Conservation (phyloP, 345 rosid genomes). For the Populus alba region DNA sequence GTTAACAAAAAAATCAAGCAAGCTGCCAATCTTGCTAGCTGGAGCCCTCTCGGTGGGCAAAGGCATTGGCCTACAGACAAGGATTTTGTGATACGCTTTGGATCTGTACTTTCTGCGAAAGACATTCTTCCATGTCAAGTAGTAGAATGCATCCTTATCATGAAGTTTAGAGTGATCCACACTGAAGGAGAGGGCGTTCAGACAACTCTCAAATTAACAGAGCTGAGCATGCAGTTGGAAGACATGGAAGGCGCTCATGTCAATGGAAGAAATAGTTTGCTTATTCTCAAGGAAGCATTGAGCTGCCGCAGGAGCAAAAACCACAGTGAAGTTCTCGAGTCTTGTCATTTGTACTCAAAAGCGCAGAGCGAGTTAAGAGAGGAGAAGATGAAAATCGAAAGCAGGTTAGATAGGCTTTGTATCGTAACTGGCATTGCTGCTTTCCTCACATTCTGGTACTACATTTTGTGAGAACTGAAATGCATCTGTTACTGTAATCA, state of each 20-base stretch:
- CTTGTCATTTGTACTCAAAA: conserved; percentile 61
- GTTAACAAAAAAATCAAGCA: conserved; percentile 61
- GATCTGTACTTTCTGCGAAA: conserved; percentile 73
- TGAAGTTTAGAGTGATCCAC: conserved; percentile 60
- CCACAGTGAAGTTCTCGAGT: conserved; percentile 68
- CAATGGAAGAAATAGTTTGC: conserved; percentile 68
- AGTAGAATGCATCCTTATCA: conserved; percentile 62
- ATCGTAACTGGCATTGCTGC: conserved; percentile 63
- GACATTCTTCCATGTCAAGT: conserved; percentile 63
- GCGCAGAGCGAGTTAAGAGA: conserved; percentile 62
- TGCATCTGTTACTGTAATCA: not conserved
- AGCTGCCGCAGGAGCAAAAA: conserved; percentile 66
- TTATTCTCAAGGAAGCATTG: conserved; percentile 60
- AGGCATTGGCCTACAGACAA: conserved; percentile 83
- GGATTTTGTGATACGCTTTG: conserved; percentile 71
- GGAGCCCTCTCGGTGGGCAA: conserved; percentile 79
- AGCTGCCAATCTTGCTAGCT: conserved; percentile 72
- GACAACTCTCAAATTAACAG: conserved; percentile 57
- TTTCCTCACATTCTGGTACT: conserved; percentile 59
- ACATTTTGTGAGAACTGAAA: conserved; percentile 40
- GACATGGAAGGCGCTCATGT: conserved; percentile 81
- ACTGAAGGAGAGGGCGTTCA: conserved; percentile 41
- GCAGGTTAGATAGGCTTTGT: conserved; percentile 59
- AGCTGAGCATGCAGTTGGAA: conserved; percentile 78
- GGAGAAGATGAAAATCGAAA: conserved; percentile 72